A percentile compares a stretch with the other conserved stretches of the same genome.
These are phyloP conservation scores for Candida dajiaensis DNA, from an alignment of 805 yeast species.

Conservation along the genomic window DNA sequence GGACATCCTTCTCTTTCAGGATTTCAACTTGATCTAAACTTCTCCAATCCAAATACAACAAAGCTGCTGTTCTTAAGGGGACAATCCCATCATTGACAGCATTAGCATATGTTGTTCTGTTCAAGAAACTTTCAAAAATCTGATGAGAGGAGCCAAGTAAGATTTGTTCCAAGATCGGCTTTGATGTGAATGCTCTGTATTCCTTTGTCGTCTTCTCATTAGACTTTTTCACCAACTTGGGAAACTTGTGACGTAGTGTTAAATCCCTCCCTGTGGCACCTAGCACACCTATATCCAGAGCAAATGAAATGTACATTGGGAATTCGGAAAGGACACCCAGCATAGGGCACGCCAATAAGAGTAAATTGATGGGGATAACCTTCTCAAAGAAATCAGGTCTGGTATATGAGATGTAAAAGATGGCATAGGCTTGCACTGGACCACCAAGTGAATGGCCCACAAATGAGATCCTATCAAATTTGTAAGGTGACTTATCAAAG, in stretches of 20 bases:
- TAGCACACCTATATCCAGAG: conserved; percentile 81
- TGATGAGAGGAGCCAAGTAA: conserved; percentile 72
- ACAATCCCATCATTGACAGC: conserved; percentile 92
- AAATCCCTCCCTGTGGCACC: conserved; percentile 92
- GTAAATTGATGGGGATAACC: conserved; percentile 69
- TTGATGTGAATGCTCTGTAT: conserved; percentile 22
- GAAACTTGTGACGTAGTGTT: conserved; percentile 48
- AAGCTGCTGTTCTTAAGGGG: conserved; percentile 84
- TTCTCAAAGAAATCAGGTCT: conserved; percentile 65
- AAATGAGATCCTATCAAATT: conserved; percentile 67
- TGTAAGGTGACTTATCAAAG: conserved; percentile 37
- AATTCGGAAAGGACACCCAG: conserved; percentile 85
- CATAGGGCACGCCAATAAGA: conserved; percentile 83
- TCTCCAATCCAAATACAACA: conserved; percentile 80
- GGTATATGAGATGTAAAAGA: conserved; percentile 59
- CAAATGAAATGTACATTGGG: conserved; percentile 78
- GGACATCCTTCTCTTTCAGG: conserved; percentile 7
- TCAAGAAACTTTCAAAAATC: conserved; percentile 53
- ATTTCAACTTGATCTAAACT: conserved; percentile 51
- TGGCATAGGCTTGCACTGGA: conserved; percentile 81
- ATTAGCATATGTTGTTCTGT: conserved; percentile 85
- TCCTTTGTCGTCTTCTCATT: conserved; percentile 1
- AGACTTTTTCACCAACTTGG: conserved; percentile 16
- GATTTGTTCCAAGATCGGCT: conserved; percentile 67
- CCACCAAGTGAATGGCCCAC: conserved; percentile 95